These are phyloP conservation scores for Saccharomycopsis sp. DNA, from an alignment of 805 yeast species.

Conservation along the genomic window DNA sequence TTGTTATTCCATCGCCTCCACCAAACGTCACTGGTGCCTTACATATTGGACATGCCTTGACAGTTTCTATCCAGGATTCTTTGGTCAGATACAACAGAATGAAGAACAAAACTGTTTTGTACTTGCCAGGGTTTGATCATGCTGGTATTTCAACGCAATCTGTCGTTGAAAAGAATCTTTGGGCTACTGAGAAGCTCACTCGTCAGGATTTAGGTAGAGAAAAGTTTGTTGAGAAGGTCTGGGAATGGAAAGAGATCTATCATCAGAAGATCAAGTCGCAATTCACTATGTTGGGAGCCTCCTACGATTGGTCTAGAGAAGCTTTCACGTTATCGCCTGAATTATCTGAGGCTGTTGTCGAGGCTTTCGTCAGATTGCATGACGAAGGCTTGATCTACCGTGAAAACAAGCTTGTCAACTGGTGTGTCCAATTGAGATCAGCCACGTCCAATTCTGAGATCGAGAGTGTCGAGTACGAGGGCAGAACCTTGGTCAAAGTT, in stretches of 20 bases:
- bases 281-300: slow-evolving; percentile 84
- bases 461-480: slow-evolving; percentile 82
- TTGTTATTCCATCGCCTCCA: slow-evolving; percentile 96
- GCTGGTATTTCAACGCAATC: slow-evolving; percentile 99
- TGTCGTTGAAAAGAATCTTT: slow-evolving; percentile 91
- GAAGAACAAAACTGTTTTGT: slow-evolving; percentile 92
- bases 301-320: slow-evolving; percentile 94
- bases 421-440: slow-evolving; percentile 93
- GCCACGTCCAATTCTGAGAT: slow-evolving; percentile 96
- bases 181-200: slow-evolving; percentile 82
- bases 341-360: slow-evolving; percentile 72
- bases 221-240: slow-evolving; percentile 75
- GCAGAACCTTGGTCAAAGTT: slow-evolving; percentile 71
- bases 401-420: slow-evolving; percentile 87
- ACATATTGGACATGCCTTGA: slow-evolving; percentile 97
- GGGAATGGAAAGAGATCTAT: slow-evolving; percentile 98
- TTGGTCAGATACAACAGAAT: slow-evolving; percentile 91
- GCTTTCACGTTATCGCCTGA: slow-evolving; percentile 86
- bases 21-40: slow-evolving; percentile 98
- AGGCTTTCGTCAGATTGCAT: slow-evolving; percentile 85
- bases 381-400: slow-evolving; percentile 95
- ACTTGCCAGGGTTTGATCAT: slow-evolving; percentile 95
- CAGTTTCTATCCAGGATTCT: slow-evolving; percentile 91
- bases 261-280: slow-evolving; percentile 81
- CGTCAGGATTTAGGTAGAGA: slow-evolving; percentile 96